Base-by-base conservation (phyloP, 805 yeast genomes). In the Lipomyces spencermartinsiae region DNA sequence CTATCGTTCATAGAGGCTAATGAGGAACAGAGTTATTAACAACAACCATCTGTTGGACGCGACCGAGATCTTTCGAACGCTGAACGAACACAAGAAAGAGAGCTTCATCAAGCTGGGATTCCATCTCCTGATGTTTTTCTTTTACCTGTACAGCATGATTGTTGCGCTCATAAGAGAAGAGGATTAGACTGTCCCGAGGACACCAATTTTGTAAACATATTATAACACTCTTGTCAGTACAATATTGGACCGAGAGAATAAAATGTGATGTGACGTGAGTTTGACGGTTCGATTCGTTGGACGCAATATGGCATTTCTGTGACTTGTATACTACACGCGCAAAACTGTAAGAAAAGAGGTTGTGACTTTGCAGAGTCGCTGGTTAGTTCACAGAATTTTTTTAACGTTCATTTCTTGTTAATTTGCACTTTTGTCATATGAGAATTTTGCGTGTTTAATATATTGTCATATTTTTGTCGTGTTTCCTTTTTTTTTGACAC, bases 41-140 rank as follows among this genome's bases (percentile, higher is more conserved):
- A 92, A 92, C 80, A 88, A 89, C 78, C 93, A 94, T 78, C 82
- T 91, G 71, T 87, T 93, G 79, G 99, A 95, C 80, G 98, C 98
- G 67, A 94, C 99, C 57, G 98, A 94, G 80, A 95, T 94, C 76
- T 95, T 95, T 82, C 87, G 98, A 83, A 93, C 98, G 55, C 86
- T 94, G 77, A 86, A 92, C 75, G 91, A 90, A 77, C 97, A 93
- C 83, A 94, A 95, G 86, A 90, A 90, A 79, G 98, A 93, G 81
- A 86, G 92, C 69, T 93, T 93, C 78, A 81, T 91, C 79, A 94
- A 94, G 80, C 86, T 95, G 74, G 97, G 95, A 10, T 93, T 92
- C 86, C 94, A 92, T 79, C 84, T 94, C 75, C 80, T 92, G 76
- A 83, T 94, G 90, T 95, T 95, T 86, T 94, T 95, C 89, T 93